These are phyloP conservation scores for Athelia sp. DNA, from an alignment of 1,284 basidiomycete species.

Conservation along the genomic window DNA sequence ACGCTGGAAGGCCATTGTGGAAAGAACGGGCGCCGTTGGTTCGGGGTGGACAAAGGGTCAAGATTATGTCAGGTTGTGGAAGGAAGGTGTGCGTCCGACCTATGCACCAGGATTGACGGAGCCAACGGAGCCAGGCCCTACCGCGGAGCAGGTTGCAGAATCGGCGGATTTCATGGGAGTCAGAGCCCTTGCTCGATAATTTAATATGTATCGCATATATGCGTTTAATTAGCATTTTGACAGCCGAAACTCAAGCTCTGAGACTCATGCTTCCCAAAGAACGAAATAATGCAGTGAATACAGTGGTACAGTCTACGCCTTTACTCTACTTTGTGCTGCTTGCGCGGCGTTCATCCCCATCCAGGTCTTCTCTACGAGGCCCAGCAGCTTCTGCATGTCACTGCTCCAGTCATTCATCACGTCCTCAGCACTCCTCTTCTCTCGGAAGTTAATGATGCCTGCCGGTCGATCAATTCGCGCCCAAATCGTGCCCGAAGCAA, in stretches of 20 bases:
- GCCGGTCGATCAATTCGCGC: conserved; percentile 92
- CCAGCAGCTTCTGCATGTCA: conserved; percentile 87
- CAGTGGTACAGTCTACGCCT: conserved; percentile 29
- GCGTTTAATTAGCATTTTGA: background rate
- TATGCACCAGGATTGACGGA: conserved; percentile 51
- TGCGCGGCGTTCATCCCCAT: conserved; percentile 87
- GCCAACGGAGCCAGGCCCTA: conserved; percentile 15
- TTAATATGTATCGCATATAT: conserved; percentile 1
- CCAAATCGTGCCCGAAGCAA: conserved; percentile 88
- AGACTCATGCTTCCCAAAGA: no score
- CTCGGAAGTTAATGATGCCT: conserved; percentile 85
- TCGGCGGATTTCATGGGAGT: conserved; percentile 6
- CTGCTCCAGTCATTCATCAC: conserved; percentile 96
- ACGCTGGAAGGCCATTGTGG: conserved; percentile 68
- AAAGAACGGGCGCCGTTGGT: conserved; percentile 35
- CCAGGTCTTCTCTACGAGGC: conserved; percentile 82
- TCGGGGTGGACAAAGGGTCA: conserved; percentile 63
- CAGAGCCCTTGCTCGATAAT: conserved; percentile 1
- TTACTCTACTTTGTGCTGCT: conserved; percentile 68
- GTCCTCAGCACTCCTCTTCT: conserved; percentile 76
- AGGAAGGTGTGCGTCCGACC: conserved; percentile 58
- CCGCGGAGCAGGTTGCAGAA: background rate
- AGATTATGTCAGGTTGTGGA: conserved; percentile 67
- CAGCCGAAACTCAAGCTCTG: background rate
- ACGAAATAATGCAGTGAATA: background rate